Evolutionary conservation across 176 grass and related monocot genomes (phyloP).

Genomic region (Panicum miliaceum): DNA sequence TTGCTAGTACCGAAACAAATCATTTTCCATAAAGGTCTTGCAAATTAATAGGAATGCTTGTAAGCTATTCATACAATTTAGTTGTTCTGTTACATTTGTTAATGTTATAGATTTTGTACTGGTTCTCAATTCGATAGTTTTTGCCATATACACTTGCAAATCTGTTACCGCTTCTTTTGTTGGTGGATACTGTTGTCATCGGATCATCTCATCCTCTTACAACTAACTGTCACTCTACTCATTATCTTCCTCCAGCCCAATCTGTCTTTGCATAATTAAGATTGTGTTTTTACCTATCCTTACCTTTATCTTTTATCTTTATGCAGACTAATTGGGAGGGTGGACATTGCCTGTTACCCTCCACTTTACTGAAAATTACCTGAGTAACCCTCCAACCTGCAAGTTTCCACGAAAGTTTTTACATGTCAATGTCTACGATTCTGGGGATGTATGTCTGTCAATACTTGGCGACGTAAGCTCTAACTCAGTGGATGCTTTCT

Average conservation of each 20-base stretch:
- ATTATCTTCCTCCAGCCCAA: background rate
- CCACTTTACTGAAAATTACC: conserved; percentile 71
- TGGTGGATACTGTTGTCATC: conserved; percentile 5
- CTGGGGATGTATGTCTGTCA: conserved; percentile 75
- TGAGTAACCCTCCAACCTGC: conserved; percentile 72
- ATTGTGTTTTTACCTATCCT: background rate
- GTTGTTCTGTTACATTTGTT: background rate
- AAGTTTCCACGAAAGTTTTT: conserved; percentile 85
- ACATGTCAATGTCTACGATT: conserved; percentile 79
- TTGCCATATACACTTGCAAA: background rate
- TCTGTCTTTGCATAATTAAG: background rate
- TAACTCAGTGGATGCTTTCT: conserved; percentile 12
- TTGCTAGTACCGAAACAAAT: background rate
- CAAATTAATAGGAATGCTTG: background rate
- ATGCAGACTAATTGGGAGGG: conserved; percentile 94
- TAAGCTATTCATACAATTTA: conserved; percentile 11
- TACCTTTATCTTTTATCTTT: background rate
- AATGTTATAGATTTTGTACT: background rate
- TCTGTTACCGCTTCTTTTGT: background rate
- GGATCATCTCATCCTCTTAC: background rate
- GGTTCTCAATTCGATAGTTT: conserved; percentile 19
- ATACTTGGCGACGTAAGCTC: conserved; percentile 68
- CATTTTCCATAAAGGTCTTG: background rate
- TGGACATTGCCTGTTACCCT: conserved; percentile 71
- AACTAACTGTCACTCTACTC: background rate